phyloP scores from a whole-genome alignment of 1,139 yeast species.

The Candida neerlandica region DNA sequence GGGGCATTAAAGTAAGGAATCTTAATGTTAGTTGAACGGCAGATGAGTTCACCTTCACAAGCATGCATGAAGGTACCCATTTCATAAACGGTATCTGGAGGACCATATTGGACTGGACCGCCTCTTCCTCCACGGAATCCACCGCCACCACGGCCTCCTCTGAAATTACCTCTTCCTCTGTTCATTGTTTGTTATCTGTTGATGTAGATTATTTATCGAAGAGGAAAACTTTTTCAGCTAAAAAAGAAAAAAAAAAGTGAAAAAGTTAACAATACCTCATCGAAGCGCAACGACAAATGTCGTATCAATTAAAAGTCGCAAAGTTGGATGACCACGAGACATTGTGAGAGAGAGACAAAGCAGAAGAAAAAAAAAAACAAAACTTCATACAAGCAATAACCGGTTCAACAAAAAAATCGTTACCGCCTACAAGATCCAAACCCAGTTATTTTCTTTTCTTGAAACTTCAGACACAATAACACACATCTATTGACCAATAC shows the following conservation, averaged over 20 bases:
- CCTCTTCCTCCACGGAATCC: slow-evolving; percentile 52
- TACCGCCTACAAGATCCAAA: neutral
- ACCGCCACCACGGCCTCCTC: slow-evolving; percentile 65
- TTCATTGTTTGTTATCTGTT: slow-evolving; percentile 37
- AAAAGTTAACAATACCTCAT: slow-evolving; percentile 2
- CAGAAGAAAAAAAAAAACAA: slow-evolving; percentile 5
- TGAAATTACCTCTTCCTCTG: slow-evolving; percentile 74
- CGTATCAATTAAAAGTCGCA: neutral
- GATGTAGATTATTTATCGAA: slow-evolving; percentile 2
- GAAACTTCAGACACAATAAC: neutral
- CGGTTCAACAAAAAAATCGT: neutral
- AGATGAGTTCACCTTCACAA: slow-evolving; percentile 96
- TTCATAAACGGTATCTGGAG: slow-evolving; percentile 92
- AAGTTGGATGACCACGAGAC: neutral
- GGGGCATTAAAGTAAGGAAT: slow-evolving; percentile 99
- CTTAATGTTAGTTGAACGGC: slow-evolving; percentile 91
- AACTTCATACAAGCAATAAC: neutral
- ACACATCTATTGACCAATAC: neutral
- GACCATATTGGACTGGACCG: slow-evolving; percentile 58
- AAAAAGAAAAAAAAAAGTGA: slow-evolving; percentile 5
- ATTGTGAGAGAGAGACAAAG: slow-evolving; percentile 1
- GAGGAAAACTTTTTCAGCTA: slow-evolving; percentile 20
- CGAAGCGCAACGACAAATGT: slow-evolving; percentile 1
- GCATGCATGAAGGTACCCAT: slow-evolving; percentile 93
- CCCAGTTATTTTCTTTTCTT: slow-evolving; percentile 1